Evolutionary conservation across 306 rosid species (phyloP).

Genomic region (Citrullus colocynthis): DNA sequence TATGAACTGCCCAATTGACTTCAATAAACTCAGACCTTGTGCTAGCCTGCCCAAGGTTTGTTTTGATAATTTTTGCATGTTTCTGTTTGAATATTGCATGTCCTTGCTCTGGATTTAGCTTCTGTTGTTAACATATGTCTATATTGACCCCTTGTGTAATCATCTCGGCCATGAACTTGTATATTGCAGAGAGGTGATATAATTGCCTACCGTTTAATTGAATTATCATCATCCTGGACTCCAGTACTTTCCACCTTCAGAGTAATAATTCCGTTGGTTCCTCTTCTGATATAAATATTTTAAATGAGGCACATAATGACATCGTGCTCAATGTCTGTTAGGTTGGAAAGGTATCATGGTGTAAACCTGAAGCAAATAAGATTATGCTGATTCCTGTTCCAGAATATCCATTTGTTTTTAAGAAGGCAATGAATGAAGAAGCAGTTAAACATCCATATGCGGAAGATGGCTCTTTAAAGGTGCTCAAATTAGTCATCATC

Average conservation of each 20-base stretch:
- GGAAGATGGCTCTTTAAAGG: slow-evolving; percentile 90
- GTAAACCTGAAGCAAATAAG: slow-evolving; percentile 38
- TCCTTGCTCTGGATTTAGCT: neutral
- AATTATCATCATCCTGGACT: slow-evolving; percentile 75
- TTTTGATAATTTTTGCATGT: neutral
- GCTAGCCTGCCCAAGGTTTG: slow-evolving; percentile 59
- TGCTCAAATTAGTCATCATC: slow-evolving; percentile 11
- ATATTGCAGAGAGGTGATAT: slow-evolving; percentile 54
- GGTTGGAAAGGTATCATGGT: slow-evolving; percentile 67
- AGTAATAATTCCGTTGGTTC: slow-evolving; percentile 25
- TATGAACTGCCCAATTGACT: slow-evolving; percentile 25
- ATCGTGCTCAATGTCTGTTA: slow-evolving; percentile 22
- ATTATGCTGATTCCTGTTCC: slow-evolving; percentile 41
- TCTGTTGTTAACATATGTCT: neutral
- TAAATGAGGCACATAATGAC: slow-evolving; percentile 1
- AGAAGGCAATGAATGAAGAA: slow-evolving; percentile 30
- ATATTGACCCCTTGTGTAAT: neutral
- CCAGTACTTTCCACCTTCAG: slow-evolving; percentile 81
- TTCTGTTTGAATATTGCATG: neutral
- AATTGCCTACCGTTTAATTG: slow-evolving; percentile 77
- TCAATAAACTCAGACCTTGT: slow-evolving; percentile 49
- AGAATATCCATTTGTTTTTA: slow-evolving; percentile 55
- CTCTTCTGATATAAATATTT: slow-evolving; percentile 5
- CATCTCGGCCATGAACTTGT: slow-evolving; percentile 1
- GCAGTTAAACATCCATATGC: slow-evolving; percentile 35